Percentiles rank a stretch among this genome's conserved stretches.
phyloP scores from a whole-genome alignment of 1,284 basidiomycete genomes.

The Tilletia walkeri region DNA sequence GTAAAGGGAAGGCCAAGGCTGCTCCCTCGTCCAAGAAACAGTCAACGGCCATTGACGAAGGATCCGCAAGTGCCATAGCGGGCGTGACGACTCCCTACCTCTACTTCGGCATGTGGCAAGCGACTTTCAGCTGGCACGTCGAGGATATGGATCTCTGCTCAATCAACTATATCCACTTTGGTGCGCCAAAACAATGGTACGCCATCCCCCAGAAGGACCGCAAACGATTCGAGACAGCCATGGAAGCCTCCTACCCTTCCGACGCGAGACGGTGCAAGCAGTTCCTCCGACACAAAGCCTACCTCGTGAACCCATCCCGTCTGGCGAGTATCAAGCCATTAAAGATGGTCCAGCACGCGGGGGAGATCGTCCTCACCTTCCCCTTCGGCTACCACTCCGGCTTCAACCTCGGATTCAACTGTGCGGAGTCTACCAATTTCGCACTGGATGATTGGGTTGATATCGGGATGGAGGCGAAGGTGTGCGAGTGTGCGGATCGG shows the following conservation, averaged over 20 bases:
- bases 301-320: conserved; percentile 83
- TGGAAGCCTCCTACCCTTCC: conserved; percentile 46
- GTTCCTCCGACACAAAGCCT: conserved; percentile 95
- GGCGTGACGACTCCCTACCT: conserved; percentile 97
- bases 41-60: neutral
- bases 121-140: conserved; percentile 96
- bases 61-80: conserved; percentile 61
- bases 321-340: conserved; percentile 68
- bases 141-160: conserved; percentile 88
- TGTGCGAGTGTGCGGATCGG: conserved; percentile 44
- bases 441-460: conserved; percentile 93
- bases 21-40: neutral
- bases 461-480: conserved; percentile 62
- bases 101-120: conserved; percentile 99
- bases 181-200: conserved; percentile 95
- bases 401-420: conserved; percentile 96
- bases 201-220: conserved; percentile 81
- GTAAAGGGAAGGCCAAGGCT: neutral
- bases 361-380: conserved; percentile 94
- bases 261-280: conserved; percentile 73
- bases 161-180: conserved; percentile 99
- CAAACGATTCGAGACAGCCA: conserved; percentile 54
- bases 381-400: conserved; percentile 90
- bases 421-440: conserved; percentile 96
- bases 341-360: conserved; percentile 72